Conservation (phyloP, 2,329 filamentous ascomycete genomes). For the Pseudogymnoascus sp. region DNA sequence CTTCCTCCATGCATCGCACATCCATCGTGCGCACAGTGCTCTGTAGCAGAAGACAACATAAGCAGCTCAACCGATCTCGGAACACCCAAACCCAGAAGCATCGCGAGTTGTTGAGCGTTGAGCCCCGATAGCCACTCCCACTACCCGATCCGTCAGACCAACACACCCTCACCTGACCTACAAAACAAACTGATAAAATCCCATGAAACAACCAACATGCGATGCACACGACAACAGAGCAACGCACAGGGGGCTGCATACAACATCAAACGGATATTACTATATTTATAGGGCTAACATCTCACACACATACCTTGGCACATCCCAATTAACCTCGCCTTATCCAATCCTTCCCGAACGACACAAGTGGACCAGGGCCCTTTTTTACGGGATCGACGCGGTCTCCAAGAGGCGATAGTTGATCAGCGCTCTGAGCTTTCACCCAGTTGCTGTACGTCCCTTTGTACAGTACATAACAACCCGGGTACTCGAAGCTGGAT, state of each 20-base stretch:
- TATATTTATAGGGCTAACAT: neutral
- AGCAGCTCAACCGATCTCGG: neutral
- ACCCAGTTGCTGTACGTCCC: neutral
- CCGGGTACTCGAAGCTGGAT: neutral
- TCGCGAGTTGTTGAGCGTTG: neutral
- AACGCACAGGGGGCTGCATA: neutral
- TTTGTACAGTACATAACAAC: neutral
- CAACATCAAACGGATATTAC: neutral
- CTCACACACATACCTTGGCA: neutral
- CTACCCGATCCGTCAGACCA: neutral
- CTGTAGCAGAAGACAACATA: no score
- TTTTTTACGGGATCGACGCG: neutral
- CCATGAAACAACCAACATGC: neutral
- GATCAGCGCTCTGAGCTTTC: neutral
- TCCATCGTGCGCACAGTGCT: no score
- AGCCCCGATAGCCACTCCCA: neutral
- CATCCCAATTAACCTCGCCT: neutral
- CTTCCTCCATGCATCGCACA: neutral
- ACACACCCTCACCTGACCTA: neutral
- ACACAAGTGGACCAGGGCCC: neutral
- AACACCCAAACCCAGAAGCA: neutral
- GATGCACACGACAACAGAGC: neutral
- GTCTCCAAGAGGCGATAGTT: neutral
- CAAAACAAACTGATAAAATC: neutral
- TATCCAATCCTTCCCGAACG: neutral